Conservation (phyloP, 1,139 yeast genomes). For the Geotrichum aggregatum region DNA sequence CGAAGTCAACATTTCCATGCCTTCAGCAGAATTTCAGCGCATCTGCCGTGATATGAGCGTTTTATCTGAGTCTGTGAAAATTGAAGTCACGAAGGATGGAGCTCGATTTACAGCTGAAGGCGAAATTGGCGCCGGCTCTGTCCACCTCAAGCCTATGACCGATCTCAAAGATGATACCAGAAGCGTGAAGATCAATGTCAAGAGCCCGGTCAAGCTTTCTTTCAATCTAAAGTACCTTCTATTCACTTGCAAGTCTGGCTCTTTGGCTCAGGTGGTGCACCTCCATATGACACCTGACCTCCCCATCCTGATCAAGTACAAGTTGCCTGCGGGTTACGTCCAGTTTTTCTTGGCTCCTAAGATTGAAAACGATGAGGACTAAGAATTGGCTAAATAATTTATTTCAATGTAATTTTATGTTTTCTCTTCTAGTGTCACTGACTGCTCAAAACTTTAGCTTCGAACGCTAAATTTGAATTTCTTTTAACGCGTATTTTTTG, state of each 20-base stretch:
- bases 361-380: slow-evolving; percentile 62
- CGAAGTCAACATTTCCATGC: slow-evolving; percentile 82
- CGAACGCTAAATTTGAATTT: not conserved
- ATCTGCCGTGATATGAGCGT: slow-evolving; percentile 84
- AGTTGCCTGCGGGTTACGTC: slow-evolving; percentile 86
- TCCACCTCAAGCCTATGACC: slow-evolving; percentile 77
- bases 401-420: slow-evolving; percentile 3
- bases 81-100: slow-evolving; percentile 85
- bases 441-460: not conserved
- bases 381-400: not conserved
- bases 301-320: slow-evolving; percentile 92
- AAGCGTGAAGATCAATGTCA: slow-evolving; percentile 69
- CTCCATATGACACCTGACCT: slow-evolving; percentile 85
- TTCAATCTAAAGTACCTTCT: slow-evolving; percentile 87
- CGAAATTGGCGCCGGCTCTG: slow-evolving; percentile 84
- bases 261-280: slow-evolving; percentile 71
- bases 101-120: slow-evolving; percentile 90
- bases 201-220: slow-evolving; percentile 81
- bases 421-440: slow-evolving; percentile 1
- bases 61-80: slow-evolving; percentile 80
- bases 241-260: slow-evolving; percentile 88
- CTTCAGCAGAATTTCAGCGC: slow-evolving; percentile 82
- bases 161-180: slow-evolving; percentile 77
- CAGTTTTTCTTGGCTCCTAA: slow-evolving; percentile 97
- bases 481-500: not conserved